Percentiles rank a stretch among this genome's conserved stretches.
Conservation (phyloP, 352 stramenopile genomes). For the Albugo candida region DNA sequence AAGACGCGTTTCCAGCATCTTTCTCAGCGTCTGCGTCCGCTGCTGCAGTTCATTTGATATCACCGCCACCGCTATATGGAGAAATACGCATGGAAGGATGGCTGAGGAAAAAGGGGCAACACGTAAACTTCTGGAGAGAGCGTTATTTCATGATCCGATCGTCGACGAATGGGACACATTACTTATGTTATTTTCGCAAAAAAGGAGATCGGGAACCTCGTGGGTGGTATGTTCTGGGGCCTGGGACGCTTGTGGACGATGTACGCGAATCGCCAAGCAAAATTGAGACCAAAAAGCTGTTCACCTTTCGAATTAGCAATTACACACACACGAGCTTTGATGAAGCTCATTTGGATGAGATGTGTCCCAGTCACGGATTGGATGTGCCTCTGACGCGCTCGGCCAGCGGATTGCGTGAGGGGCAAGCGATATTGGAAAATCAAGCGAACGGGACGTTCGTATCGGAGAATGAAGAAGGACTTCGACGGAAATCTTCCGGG, state of each 20-base stretch:
- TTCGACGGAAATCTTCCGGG: slow-evolving; percentile 28
- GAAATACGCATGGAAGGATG: slow-evolving; percentile 77
- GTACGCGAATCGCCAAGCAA: slow-evolving; percentile 69
- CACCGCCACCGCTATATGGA: slow-evolving; percentile 13
- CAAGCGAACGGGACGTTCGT: slow-evolving; percentile 7
- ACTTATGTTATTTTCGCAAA: slow-evolving; percentile 66
- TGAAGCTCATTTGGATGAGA: slow-evolving; percentile 20
- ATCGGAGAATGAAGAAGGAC: slow-evolving; percentile 20
- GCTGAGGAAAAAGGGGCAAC: slow-evolving; percentile 70
- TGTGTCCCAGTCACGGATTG: not conserved
- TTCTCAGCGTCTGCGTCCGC: not conserved
- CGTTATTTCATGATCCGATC: slow-evolving; percentile 80
- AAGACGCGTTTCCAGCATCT: not conserved
- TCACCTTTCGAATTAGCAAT: slow-evolving; percentile 63
- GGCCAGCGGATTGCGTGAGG: not conserved
- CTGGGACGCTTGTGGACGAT: slow-evolving; percentile 65
- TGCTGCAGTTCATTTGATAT: not conserved
- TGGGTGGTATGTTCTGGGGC: slow-evolving; percentile 60
- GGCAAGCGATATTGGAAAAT: slow-evolving; percentile 13
- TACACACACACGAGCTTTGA: slow-evolving; percentile 26
- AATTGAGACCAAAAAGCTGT: slow-evolving; percentile 74
- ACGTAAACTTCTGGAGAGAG: slow-evolving; percentile 73
- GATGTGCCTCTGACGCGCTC: not conserved
- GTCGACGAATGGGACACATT: slow-evolving; percentile 53
- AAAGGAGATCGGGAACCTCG: slow-evolving; percentile 70